phyloP scores from a whole-genome alignment of 2,329 filamentous ascomycete species.

The Aspergillus udagawae region DNA sequence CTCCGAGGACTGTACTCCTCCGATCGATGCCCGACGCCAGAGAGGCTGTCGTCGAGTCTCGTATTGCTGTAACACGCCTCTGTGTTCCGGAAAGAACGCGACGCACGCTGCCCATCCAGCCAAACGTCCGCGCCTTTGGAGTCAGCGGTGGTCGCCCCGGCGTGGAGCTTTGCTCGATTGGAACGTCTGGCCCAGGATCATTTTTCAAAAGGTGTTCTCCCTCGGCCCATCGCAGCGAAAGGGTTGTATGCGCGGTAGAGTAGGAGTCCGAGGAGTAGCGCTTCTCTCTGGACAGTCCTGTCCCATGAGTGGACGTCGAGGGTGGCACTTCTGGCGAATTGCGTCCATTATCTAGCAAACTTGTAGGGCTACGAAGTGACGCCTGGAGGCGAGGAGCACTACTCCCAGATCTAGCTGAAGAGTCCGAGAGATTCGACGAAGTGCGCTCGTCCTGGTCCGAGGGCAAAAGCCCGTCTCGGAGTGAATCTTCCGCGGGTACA shows the following conservation, averaged over 20 bases:
- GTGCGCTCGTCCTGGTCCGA: constrained; percentile 54
- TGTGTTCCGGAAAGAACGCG: constrained; percentile 55
- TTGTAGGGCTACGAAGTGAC: constrained; percentile 19
- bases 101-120: constrained; percentile 66
- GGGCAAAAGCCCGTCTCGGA: constrained; percentile 36
- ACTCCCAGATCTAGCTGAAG: constrained; percentile 27
- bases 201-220: constrained; percentile 50
- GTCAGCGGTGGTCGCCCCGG: constrained; percentile 15
- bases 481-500: not conserved
- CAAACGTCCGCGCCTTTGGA: constrained; percentile 50
- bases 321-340: constrained; percentile 23
- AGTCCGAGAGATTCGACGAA: constrained; percentile 53
- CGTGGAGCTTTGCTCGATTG: constrained; percentile 22
- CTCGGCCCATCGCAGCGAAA: constrained; percentile 49
- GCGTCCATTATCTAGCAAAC: constrained; percentile 20
- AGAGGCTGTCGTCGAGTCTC: constrained; percentile 14
- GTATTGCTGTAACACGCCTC: constrained; percentile 20
- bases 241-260: constrained; percentile 48
- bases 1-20: constrained; percentile 18
- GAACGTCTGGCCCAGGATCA: constrained; percentile 24
- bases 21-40: constrained; percentile 28
- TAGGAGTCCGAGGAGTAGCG: constrained; percentile 48
- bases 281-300: constrained; percentile 30
- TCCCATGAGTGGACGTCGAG: constrained; percentile 15
- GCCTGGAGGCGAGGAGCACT: constrained; percentile 15